Base-by-base conservation (phyloP, 2,329 filamentous ascomycete genomes). In the Tetracladium maxilliforme region DNA sequence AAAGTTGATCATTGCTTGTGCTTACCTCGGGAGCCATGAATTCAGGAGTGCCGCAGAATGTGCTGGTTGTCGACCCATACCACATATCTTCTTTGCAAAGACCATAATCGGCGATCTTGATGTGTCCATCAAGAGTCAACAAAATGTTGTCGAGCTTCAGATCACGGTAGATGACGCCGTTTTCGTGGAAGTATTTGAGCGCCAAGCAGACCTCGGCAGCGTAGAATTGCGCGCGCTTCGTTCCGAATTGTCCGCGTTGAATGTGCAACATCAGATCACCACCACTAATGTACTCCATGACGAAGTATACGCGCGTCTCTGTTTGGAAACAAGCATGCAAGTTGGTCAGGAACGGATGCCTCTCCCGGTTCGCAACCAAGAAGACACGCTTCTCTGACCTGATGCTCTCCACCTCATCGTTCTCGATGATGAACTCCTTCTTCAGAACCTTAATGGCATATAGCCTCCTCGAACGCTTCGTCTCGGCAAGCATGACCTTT, bases 71-170 rank as follows among this genome's bases (percentile, higher is more conserved):
- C 28, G 81, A 87, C 21, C 84, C 84, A 47, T 92, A 98, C 86
- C 87, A 98, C 90, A 98, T 98, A 41, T 98, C 86, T 48, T 98
- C 90, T 55, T 98, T 98, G 61, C 92, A 98, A 24, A 98, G 70
- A 70, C 90, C 90, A 49, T 93, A 98, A 64, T 98, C 90, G 26
- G 70, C 90, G 61, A 98, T 84, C 64, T 95, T 95, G 61, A 98
- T 92, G 50, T 98, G 90, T 14, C 90, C 90, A 45, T 98, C 90
- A 22, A 93, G 64, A 2, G 84, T 92, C 43, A 98, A 61, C 23
- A 98, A 66, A 45, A 98, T 98, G 49, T 98, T 82, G 51, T 82
- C 76, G 31, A 81, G 61, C 49, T 82, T 82, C 49, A 82, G 50
- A 54, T 82, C 76, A 51, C 76, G 71, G 54, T 98, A 98, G 40